phyloP scores from a whole-genome alignment of 768 basidiomycete genomes.

The Russula sp. region DNA sequence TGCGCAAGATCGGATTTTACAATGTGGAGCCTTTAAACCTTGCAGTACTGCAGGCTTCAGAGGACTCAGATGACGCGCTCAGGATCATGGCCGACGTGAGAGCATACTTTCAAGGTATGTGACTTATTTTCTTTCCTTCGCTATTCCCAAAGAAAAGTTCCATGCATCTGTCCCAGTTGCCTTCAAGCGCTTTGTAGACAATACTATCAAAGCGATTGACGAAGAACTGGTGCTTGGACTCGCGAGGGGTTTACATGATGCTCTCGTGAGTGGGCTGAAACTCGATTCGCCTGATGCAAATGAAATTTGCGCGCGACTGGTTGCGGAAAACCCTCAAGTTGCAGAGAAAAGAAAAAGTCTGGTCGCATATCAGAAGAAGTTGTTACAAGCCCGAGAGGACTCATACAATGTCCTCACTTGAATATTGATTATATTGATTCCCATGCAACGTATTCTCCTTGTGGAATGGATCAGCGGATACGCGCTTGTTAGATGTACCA shows the following conservation, averaged over 20 bases:
- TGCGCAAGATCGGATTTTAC: constrained; percentile 34
- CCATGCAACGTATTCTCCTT: background rate
- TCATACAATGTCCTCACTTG: constrained; percentile 23
- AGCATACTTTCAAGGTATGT: constrained; percentile 66
- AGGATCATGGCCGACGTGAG: constrained; percentile 65
- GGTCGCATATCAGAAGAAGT: constrained; percentile 41
- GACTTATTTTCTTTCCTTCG: constrained; percentile 4
- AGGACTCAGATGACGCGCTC: constrained; percentile 49
- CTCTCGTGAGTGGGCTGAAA: constrained; percentile 42
- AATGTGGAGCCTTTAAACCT: constrained; percentile 38
- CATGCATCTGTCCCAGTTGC: constrained; percentile 31
- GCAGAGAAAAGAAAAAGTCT: constrained; percentile 42
- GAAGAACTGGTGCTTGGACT: constrained; percentile 49
- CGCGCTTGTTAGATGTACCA: too few relatives aligned
- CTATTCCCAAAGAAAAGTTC: too few relatives aligned
- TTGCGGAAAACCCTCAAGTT: constrained; percentile 43
- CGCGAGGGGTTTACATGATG: constrained; percentile 38
- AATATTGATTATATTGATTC: background rate
- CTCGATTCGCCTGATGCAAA: constrained; percentile 43
- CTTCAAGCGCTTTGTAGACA: constrained; percentile 39
- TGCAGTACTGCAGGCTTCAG: constrained; percentile 37
- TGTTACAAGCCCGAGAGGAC: constrained; percentile 40
- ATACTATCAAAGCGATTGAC: constrained; percentile 34
- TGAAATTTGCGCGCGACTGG: constrained; percentile 41
- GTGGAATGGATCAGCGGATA: too few relatives aligned